These are phyloP conservation scores for Aspergillus carbonarius DNA, from an alignment of 2,329 filamentous ascomycete genomes.

Conservation along the genomic window DNA sequence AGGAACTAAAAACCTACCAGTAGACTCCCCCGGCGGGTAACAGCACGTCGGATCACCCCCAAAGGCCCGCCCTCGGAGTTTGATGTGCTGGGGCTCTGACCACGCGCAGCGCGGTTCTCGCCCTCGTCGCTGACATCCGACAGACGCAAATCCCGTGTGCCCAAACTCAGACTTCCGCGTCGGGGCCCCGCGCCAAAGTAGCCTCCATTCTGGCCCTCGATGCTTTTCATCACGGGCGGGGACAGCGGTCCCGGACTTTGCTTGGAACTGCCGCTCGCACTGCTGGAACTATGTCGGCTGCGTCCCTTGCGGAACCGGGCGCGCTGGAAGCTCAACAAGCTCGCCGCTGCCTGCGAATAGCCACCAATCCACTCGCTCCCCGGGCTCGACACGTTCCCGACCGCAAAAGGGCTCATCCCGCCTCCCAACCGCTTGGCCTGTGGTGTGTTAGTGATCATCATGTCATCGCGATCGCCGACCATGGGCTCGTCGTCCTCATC, in stretches of 20 bases:
- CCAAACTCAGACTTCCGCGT: slow-evolving; percentile 85
- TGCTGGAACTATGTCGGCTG: slow-evolving; percentile 66
- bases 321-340: slow-evolving; percentile 75
- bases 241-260: slow-evolving; percentile 71
- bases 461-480: slow-evolving; percentile 71
- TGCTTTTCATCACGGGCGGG: slow-evolving; percentile 64
- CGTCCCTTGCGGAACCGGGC: slow-evolving; percentile 58
- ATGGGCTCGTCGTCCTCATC: slow-evolving; percentile 62
- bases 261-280: slow-evolving; percentile 69
- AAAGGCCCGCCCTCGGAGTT: slow-evolving; percentile 58
- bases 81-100: slow-evolving; percentile 35
- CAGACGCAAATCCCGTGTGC: slow-evolving; percentile 84
- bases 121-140: slow-evolving; percentile 76
- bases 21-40: slow-evolving; percentile 84
- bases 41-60: slow-evolving; percentile 76
- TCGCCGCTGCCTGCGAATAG: slow-evolving; percentile 68
- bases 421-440: slow-evolving; percentile 64
- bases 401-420: slow-evolving; percentile 46
- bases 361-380: slow-evolving; percentile 63
- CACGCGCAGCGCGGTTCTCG: slow-evolving; percentile 49
- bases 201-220: slow-evolving; percentile 52
- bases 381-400: slow-evolving; percentile 51
- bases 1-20: slow-evolving; percentile 60
- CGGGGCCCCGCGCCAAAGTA: slow-evolving; percentile 62
- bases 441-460: slow-evolving; percentile 70